Evolutionary conservation across 2,329 filamentous ascomycete genomes (phyloP), one percentile per base, ranked within the genome.

Genomic region (Cylindrodendrum hubeiense): DNA sequence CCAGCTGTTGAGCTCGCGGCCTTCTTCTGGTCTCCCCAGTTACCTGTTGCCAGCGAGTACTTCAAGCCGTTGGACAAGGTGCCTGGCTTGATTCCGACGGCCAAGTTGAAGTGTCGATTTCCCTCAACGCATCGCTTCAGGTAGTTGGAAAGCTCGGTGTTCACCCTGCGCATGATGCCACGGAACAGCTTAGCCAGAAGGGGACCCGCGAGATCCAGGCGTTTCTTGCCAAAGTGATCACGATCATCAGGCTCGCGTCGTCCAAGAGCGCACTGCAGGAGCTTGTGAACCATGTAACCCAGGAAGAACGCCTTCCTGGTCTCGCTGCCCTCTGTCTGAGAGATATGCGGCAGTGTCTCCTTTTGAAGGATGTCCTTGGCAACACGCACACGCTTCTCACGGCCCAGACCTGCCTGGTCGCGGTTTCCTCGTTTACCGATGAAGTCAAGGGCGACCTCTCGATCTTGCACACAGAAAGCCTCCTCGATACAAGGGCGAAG

Each of bases 1-100:
- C 96, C 97, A 50, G 96, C 96, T 69, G 97, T 98, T 1, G 95
- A 93, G 73, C 92, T 95, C 74, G 93, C 93, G 21, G 96, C 95
- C 85, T 98, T 99, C 87, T 98, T 99, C 84, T 99, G 96, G 71
- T 99, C 96, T 76, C 96, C 97, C 97, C 96, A 99, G 82, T 99
- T 99, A 71, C 96, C 96, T 15, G 96, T 99, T 26, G 96, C 95
- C 67, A 99, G 86, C 56, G 96, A 98, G 81, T 99, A 99, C 78
- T 98, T 97, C 71, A 99, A 83, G 53, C 95, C 96, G 77, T 96
- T 97, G 21, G 95, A 97, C 71, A 99, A 87, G 21, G 96, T 97
- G 67, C 90, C 92, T 22, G 92, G 91, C 83, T 98, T 98, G 76
- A 98, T 92, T 71, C 94, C 96, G 63, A 97, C 88, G 15, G 93